Percentiles rank a stretch among this genome's conserved stretches.
Conservation (phyloP, 2,329 filamentous ascomycete genomes). For the Cercospora beticola region DNA sequence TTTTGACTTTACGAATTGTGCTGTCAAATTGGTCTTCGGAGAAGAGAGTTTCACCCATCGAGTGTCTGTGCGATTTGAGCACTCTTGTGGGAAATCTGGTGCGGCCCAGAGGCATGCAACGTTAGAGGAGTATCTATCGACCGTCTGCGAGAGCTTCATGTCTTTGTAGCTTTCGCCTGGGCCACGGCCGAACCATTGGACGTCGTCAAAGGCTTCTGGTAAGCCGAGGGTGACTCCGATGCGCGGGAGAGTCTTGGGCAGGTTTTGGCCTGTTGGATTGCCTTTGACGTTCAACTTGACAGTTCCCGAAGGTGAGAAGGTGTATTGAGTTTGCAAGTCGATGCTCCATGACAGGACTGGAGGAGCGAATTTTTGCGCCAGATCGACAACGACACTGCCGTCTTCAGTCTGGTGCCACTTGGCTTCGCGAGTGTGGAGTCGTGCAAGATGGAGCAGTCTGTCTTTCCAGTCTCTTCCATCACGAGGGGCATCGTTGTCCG, state of each 20-base stretch:
- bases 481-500: conserved; percentile 61
- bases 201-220: conserved; percentile 47
- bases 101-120: conserved; percentile 55
- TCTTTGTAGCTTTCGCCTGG: conserved; percentile 67
- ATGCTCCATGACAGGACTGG: conserved; percentile 62
- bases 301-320: conserved; percentile 47
- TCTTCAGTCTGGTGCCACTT: conserved; percentile 19
- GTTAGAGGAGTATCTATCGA: conserved; percentile 42
- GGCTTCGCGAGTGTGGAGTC: conserved; percentile 21
- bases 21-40: conserved; percentile 21
- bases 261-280: conserved; percentile 42
- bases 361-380: conserved; percentile 46
- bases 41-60: conserved; percentile 50
- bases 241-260: conserved; percentile 59
- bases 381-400: conserved; percentile 16
- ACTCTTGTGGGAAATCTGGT: conserved; percentile 69
- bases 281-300: conserved; percentile 49
- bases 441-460: conserved; percentile 25
- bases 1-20: conserved; percentile 34
- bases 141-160: conserved; percentile 59
- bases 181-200: conserved; percentile 63
- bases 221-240: conserved; percentile 61
- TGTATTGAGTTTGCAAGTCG: conserved; percentile 50
- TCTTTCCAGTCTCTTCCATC: conserved; percentile 59
- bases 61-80: conserved; percentile 62